A percentile compares a stretch with the other conserved stretches of the same genome.
Conservation (phyloP, 805 yeast species). For the Candida insectalens region DNA sequence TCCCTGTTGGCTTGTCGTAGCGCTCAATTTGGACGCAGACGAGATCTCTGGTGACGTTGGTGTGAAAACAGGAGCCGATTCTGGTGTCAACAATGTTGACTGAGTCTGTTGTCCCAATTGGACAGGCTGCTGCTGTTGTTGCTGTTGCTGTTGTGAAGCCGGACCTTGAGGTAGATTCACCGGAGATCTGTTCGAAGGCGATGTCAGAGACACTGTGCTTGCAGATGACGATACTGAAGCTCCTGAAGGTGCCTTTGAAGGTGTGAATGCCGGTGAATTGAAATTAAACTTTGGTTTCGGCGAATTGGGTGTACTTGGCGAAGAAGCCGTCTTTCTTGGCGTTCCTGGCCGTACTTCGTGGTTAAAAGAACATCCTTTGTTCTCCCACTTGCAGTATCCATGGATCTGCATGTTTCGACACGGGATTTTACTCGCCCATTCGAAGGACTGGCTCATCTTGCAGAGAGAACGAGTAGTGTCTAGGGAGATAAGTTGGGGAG, state of each 20-base stretch:
- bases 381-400: slow-evolving; percentile 82
- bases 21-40: too few relatives aligned
- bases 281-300: slow-evolving; percentile 1
- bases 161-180: too few relatives aligned
- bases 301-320: slow-evolving; percentile 1
- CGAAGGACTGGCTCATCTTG: slow-evolving; percentile 17
- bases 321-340: neutral
- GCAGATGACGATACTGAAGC: too few relatives aligned
- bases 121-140: too few relatives aligned
- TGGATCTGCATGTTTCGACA: slow-evolving; percentile 79
- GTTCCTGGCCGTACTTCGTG: slow-evolving; percentile 29
- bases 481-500: too few relatives aligned
- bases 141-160: too few relatives aligned
- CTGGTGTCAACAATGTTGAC: slow-evolving; percentile 12
- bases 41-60: slow-evolving; percentile 24
- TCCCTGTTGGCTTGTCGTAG: too few relatives aligned
- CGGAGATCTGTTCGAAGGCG: too few relatives aligned
- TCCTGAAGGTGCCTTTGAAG: neutral
- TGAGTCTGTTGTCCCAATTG: too few relatives aligned
- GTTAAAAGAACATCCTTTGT: slow-evolving; percentile 77
- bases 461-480: too few relatives aligned
- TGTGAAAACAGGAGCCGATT: slow-evolving; percentile 22
- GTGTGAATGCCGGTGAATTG: slow-evolving; percentile 3
- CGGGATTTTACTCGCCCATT: slow-evolving; percentile 63
- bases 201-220: too few relatives aligned